Conservation (phyloP, 2,329 filamentous ascomycete species). For the Phialocephala subalpina region DNA sequence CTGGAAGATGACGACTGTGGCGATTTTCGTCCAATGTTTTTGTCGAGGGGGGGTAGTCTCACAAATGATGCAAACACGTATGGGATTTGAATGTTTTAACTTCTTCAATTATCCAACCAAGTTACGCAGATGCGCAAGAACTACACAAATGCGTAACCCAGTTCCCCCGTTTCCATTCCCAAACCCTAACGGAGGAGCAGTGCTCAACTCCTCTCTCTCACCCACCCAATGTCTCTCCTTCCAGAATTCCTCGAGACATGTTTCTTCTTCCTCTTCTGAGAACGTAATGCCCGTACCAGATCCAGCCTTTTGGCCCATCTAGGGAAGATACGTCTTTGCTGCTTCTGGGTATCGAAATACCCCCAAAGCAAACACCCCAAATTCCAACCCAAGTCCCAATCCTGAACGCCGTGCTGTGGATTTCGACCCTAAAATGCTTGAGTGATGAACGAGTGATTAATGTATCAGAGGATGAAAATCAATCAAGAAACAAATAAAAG, state of each 20-base stretch:
- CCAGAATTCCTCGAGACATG: constrained; percentile 30
- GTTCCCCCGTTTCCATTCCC: constrained; percentile 14
- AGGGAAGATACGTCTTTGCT: constrained; percentile 18
- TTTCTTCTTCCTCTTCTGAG: constrained; percentile 13
- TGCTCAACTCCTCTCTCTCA: constrained; percentile 33
- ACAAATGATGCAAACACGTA: not conserved
- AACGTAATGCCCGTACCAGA: constrained; percentile 20
- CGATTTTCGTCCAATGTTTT: not conserved
- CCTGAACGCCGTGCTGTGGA: constrained; percentile 39
- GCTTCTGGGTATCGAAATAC: constrained; percentile 18
- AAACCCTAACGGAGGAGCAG: constrained; percentile 30
- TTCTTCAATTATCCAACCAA: constrained; percentile 21
- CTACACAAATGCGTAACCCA: constrained; percentile 18
- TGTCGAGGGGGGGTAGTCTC: not conserved
- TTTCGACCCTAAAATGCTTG: constrained; percentile 29
- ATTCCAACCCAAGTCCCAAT: constrained; percentile 17
- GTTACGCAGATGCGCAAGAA: constrained; percentile 21
- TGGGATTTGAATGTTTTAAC: constrained; percentile 3
- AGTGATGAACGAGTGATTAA: constrained; percentile 17
- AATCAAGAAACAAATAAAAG: constrained; percentile 11
- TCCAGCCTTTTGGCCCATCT: constrained; percentile 21
- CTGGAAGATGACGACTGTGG: not conserved
- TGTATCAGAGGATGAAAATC: constrained; percentile 6
- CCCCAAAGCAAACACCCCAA: constrained; percentile 15
- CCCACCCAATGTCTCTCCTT: constrained; percentile 20